phyloP scores from a whole-genome alignment of 768 basidiomycete species.

The Lentinula boryana region DNA sequence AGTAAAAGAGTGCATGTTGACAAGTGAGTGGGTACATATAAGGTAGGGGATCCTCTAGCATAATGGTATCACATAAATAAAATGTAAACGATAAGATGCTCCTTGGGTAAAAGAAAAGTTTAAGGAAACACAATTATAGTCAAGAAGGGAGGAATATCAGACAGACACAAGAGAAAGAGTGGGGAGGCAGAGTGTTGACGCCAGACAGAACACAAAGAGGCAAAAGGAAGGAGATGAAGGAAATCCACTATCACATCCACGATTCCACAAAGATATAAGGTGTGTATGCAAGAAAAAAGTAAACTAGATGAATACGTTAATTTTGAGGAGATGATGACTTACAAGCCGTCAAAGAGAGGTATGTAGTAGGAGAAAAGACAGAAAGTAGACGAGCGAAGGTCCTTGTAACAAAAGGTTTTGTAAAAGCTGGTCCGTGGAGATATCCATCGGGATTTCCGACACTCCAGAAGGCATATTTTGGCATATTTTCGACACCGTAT shows the following conservation, averaged over 20 bases:
- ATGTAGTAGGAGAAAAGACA: background rate
- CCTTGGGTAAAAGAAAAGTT: background rate
- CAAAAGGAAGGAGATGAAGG: background rate
- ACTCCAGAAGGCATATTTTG: background rate
- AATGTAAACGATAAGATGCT: background rate
- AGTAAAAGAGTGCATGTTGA: constrained; percentile 4
- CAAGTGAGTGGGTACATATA: constrained; percentile 2
- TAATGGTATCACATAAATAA: constrained; percentile 7
- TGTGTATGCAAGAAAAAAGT: constrained; percentile 5
- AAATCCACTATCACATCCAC: background rate
- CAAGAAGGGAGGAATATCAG: background rate
- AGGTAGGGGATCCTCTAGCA: background rate
- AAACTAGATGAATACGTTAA: constrained; percentile 2
- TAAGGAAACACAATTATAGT: background rate
- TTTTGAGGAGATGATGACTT: background rate
- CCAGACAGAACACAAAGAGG: background rate
- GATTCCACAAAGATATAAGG: background rate
- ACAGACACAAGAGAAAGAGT: constrained; percentile 3
- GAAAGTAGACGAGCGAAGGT: constrained; percentile 3
- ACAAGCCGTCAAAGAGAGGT: background rate
- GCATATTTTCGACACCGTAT: background rate
- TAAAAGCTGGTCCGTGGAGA: background rate
- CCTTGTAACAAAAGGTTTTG: background rate
- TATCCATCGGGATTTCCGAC: constrained; percentile 1
- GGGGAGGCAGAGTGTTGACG: constrained; percentile 1